These are phyloP conservation scores for Zychaea mexicana DNA, from an alignment of 371 early-diverging fungal species.

Conservation along the genomic window DNA sequence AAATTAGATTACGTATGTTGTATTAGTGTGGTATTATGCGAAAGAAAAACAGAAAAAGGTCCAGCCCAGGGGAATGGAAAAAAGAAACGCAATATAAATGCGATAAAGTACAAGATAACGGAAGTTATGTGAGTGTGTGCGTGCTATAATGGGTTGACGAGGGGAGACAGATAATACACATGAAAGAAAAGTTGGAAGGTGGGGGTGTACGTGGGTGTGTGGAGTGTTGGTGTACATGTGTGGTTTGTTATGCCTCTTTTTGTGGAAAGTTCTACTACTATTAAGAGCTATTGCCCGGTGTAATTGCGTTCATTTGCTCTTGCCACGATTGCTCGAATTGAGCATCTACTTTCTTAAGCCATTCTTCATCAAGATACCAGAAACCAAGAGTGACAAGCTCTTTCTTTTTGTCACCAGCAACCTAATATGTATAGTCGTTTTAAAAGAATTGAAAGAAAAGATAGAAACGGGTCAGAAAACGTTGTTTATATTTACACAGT, in stretches of 20 bases:
- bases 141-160: too few relatives aligned
- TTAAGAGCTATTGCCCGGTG: not conserved
- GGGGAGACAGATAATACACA: too few relatives aligned
- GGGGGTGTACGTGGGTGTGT: not conserved
- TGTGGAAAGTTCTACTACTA: not conserved
- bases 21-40: conserved; percentile 4
- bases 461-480: not conserved
- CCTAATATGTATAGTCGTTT: too few relatives aligned
- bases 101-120: not conserved
- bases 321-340: conserved; percentile 11
- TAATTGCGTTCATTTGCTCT: conserved; percentile 20
- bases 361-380: conserved; percentile 46
- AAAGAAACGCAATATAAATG: not conserved
- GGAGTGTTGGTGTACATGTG: not conserved
- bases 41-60: conserved; percentile 1
- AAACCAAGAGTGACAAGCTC: conserved; percentile 22
- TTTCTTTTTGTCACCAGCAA: conserved; percentile 56
- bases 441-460: not conserved
- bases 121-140: not conserved
- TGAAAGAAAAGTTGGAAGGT: too few relatives aligned
- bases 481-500: not conserved
- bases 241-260: not conserved
- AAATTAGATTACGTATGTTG: conserved; percentile 1
- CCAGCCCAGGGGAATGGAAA: not conserved
- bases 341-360: conserved; percentile 36